phyloP scores from a whole-genome alignment of 2,329 filamentous ascomycete genomes.

The Pestalotiopsis sp. region DNA sequence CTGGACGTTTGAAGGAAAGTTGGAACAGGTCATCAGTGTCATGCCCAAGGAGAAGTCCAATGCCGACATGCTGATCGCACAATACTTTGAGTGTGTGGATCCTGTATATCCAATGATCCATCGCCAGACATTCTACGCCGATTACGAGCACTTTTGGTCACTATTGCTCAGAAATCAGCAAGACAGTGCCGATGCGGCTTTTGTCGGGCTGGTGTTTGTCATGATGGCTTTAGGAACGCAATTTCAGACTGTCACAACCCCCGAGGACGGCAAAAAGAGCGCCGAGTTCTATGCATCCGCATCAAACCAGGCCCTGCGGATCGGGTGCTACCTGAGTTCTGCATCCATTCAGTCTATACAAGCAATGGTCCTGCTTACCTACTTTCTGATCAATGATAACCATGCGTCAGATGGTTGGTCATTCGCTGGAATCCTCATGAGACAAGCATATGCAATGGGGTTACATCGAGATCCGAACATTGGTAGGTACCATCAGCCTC shows the following conservation, averaged over 20 bases:
- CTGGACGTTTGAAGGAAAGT: conserved; percentile 78
- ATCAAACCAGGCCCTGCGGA: conserved; percentile 74
- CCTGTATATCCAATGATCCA: conserved; percentile 83
- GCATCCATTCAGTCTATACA: conserved; percentile 75
- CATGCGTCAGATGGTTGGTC: conserved; percentile 83
- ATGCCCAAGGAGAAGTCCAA: conserved; percentile 72
- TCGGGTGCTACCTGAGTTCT: conserved; percentile 76
- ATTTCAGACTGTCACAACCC: conserved; percentile 65
- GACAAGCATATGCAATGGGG: conserved; percentile 82
- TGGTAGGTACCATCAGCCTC: conserved; percentile 39
- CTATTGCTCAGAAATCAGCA: conserved; percentile 57
- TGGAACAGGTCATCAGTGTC: conserved; percentile 75
- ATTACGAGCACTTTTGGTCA: conserved; percentile 80
- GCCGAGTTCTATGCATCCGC: conserved; percentile 83
- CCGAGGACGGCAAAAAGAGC: conserved; percentile 70
- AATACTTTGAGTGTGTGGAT: conserved; percentile 74
- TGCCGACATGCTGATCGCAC: conserved; percentile 68
- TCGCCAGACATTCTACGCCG: conserved; percentile 73
- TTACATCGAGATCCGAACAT: conserved; percentile 79
- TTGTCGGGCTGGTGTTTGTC: conserved; percentile 74
- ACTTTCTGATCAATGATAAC: conserved; percentile 86
- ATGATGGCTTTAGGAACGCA: conserved; percentile 80
- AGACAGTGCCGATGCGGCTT: conserved; percentile 64
- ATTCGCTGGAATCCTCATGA: conserved; percentile 76
- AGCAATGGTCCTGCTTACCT: conserved; percentile 80